A percentile compares a stretch with the other conserved stretches of the same genome.
Conservation (phyloP, 164 flowering plant species). For the Vitis amurensis region DNA sequence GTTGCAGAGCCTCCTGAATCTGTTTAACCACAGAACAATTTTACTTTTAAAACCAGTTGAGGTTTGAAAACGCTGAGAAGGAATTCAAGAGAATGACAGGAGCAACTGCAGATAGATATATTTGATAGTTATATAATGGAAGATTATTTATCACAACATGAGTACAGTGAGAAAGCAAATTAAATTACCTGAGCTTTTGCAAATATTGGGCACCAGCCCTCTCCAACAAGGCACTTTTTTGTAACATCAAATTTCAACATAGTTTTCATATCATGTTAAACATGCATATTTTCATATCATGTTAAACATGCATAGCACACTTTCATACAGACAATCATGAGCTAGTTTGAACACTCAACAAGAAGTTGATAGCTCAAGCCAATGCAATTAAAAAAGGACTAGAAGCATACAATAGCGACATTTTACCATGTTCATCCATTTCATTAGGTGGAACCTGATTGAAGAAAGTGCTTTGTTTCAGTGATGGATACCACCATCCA, state of each 20-base stretch:
- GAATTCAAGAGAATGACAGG: too few relatives aligned
- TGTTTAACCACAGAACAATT: constrained; percentile 25
- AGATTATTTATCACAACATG: too few relatives aligned
- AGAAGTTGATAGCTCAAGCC: too few relatives aligned
- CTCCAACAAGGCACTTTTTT: constrained; percentile 96
- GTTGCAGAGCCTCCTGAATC: constrained; percentile 93
- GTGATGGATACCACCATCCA: constrained; percentile 91
- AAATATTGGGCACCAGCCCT: constrained; percentile 96
- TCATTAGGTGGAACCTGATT: constrained; percentile 57
- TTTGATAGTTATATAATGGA: too few relatives aligned
- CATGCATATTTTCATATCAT: constrained; percentile 2
- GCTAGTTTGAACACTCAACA: neutral
- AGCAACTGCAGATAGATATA: too few relatives aligned
- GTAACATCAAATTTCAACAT: constrained; percentile 44
- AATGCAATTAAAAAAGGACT: neutral
- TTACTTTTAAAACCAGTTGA: too few relatives aligned
- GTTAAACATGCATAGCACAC: neutral
- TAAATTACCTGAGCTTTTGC: constrained; percentile 72
- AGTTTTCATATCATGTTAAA: neutral
- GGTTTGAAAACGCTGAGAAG: too few relatives aligned
- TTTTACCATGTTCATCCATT: constrained; percentile 77
- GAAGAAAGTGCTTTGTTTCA: constrained; percentile 73
- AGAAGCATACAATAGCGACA: constrained; percentile 3
- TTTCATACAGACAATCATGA: neutral
- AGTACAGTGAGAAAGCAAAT: neutral